phyloP scores from a whole-genome alignment of 2,329 filamentous ascomycete species.

The Colletotrichum sublineola region DNA sequence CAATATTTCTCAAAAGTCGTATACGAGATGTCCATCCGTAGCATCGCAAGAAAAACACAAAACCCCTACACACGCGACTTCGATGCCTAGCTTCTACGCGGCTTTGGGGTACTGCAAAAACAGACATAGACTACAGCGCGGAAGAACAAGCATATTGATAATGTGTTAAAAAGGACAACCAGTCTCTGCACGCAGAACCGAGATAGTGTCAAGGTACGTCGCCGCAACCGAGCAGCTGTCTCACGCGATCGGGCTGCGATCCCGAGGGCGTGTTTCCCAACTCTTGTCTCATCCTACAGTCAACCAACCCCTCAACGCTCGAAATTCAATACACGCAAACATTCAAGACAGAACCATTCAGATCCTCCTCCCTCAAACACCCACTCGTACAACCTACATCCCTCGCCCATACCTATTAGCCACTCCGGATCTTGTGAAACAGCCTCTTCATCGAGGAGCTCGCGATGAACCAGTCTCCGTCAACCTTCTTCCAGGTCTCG shows the following conservation, averaged over 20 bases:
- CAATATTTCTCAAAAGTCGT: accelerated
- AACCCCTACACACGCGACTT: too few species aligned
- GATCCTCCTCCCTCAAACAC: neutral
- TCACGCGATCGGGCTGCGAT: neutral
- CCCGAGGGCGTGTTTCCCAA: neutral
- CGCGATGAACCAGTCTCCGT: constrained; percentile 38
- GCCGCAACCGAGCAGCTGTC: neutral
- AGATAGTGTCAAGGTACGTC: neutral
- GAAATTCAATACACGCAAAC: neutral
- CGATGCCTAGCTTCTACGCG: too few species aligned
- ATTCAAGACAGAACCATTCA: neutral
- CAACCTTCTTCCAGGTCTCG: constrained; percentile 35
- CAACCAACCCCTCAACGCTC: neutral
- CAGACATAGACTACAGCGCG: neutral
- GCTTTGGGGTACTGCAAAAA: neutral
- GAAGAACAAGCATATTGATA: neutral
- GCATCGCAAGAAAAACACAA: neutral
- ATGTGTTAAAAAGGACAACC: neutral
- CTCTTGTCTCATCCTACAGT: neutral
- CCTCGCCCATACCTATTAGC: neutral
- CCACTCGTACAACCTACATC: neutral
- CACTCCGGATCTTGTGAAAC: constrained; percentile 27
- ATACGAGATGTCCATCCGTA: neutral
- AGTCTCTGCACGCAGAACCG: too few species aligned
- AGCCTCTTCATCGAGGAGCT: constrained; percentile 35